A percentile compares a stretch with the other conserved stretches of the same genome.
These are phyloP conservation scores for Hymenotorrendiella dingleyae DNA, from an alignment of 2,329 filamentous ascomycete genomes.

Conservation along the genomic window DNA sequence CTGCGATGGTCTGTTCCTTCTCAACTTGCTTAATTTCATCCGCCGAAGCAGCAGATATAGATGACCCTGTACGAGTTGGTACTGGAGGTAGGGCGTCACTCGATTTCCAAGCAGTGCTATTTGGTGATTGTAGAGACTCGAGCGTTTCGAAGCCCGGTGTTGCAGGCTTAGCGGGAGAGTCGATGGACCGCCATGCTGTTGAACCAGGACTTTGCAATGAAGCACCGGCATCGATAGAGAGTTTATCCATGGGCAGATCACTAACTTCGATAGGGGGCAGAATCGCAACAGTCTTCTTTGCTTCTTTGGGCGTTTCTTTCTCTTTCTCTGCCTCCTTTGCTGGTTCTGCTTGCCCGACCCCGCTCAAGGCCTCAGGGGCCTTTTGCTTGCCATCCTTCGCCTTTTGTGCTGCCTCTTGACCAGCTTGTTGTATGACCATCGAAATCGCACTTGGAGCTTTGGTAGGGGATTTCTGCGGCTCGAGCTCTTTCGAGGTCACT, in stretches of 20 bases:
- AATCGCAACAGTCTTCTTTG: conserved; percentile 10
- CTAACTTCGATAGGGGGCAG: conserved; percentile 11
- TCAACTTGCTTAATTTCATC: conserved; percentile 28
- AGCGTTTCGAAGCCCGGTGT: conserved; percentile 11
- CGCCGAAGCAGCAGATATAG: conserved; percentile 14
- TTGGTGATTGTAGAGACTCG: conserved; percentile 24
- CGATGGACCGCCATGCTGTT: conserved; percentile 19
- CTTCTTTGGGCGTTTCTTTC: not conserved
- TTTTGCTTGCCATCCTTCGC: conserved; percentile 52
- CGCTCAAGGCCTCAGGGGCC: conserved; percentile 13
- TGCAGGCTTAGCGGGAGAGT: not conserved
- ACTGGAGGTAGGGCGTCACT: conserved; percentile 15
- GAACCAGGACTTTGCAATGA: conserved; percentile 27
- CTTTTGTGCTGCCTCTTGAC: conserved; percentile 60
- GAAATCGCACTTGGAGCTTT: conserved; percentile 26
- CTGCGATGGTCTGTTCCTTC: conserved; percentile 23
- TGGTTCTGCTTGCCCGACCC: conserved; percentile 11
- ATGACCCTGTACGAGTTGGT: conserved; percentile 21
- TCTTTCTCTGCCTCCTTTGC: conserved; percentile 9
- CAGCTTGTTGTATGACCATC: conserved; percentile 48
- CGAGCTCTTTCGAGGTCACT: conserved; percentile 10
- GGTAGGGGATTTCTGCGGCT: conserved; percentile 10
- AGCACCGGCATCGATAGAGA: conserved; percentile 9
- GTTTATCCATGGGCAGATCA: conserved; percentile 4
- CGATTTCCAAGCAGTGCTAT: conserved; percentile 27